Base-by-base conservation (phyloP, 805 yeast genomes). In the Kodamaea hsintzibuensis region DNA sequence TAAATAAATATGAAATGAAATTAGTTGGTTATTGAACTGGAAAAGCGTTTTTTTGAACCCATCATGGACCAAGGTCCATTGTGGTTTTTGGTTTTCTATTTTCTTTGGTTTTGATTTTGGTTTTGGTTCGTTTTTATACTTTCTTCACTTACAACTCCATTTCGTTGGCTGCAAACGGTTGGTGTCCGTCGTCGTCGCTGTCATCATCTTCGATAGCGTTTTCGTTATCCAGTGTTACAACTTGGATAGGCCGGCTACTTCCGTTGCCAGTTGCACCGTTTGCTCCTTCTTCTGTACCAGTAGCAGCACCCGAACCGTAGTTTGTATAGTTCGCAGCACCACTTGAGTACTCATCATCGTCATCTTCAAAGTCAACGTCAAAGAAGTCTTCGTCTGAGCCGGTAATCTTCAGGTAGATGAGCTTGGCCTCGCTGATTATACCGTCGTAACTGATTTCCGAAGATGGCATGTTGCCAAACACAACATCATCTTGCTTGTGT, bases 361-460 rank as follows among this genome's bases (percentile, higher is more conserved):
- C 97, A 68, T 93, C 98, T 70, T 93, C 98, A 66, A 93, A 93
- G 70, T 93, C 98, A 42, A 93, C 89, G 68, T 91, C 97, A 66
- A 93, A 93, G 73, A 95, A 95, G 71, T 93, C 98, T 62, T 93
- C 98, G 66, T 89, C 95, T 1, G 96, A 82, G 8, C 98, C 98
- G 9, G 95, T 96, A 57, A 93, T 85, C 53, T 80, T 78, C 56
- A 83, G 85, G 68, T 90, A 93, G 42, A 93, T 67, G 17, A 82
- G 73, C 65, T 84, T 88, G 6, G 92, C 91, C 56, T 91, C 95
- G 1, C 92, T 84, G 16, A 93, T 82, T 3, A 89, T 82, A 30
- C 97, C 98, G 67, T 93, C 98, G 68, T 91, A 93, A 39, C 96
- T 87, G 30, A 95, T 80, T 65, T 93, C 98, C 7, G 88, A 77